Base-by-base conservation (phyloP, 768 basidiomycete species). In the Pulveroboletus sp. region DNA sequence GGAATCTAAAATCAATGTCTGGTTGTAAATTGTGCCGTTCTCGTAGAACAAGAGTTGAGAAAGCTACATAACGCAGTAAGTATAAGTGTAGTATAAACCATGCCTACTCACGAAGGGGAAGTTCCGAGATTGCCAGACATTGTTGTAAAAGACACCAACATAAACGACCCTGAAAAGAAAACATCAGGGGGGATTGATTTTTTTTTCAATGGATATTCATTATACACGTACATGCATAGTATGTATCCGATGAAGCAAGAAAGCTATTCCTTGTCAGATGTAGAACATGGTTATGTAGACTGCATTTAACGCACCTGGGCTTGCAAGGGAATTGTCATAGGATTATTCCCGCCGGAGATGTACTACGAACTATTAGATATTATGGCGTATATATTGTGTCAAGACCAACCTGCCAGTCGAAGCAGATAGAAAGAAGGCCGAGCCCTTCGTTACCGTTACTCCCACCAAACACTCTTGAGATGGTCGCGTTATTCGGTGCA, bases 401-500 rank as follows among this genome's bases (percentile, higher is more conserved):
- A n/a, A 72, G 32, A 39, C 72, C 3, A 41, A 65, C 63, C 65
- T 80, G 78, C 33, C 33, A 34, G 33, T 34, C 33, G 16, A 34
- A 17, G 33, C 33, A 34, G 33, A 34, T 34, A 7, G 81, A 73
- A 40, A 84, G 75, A 41, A 78, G 62, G 6, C 80, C 82, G 39
- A 84, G 72, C 11, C 82, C 81, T 62, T 83, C 81, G 45, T 84
- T 82, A 47, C 74, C 82, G 23, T 78, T 76, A 27, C 75, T 78
- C 35, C 82, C 82, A 47, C 81, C 81, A 55, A 84, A 82, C 25
- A 82, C 67, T 27, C 76, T 71, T 0, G 79, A 76, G 51, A 83
- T 70, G 65, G 73, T 71, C 0, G 77, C 60, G 45, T 69, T 77
- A 13, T 80, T 63, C 37, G 71, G 72, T 41, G 74, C 70, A 1